Percentiles rank a stretch among this genome's conserved stretches.
These are phyloP conservation scores for Phyllosticta citribraziliensis DNA, from an alignment of 2,329 filamentous ascomycete genomes.

Conservation along the genomic window DNA sequence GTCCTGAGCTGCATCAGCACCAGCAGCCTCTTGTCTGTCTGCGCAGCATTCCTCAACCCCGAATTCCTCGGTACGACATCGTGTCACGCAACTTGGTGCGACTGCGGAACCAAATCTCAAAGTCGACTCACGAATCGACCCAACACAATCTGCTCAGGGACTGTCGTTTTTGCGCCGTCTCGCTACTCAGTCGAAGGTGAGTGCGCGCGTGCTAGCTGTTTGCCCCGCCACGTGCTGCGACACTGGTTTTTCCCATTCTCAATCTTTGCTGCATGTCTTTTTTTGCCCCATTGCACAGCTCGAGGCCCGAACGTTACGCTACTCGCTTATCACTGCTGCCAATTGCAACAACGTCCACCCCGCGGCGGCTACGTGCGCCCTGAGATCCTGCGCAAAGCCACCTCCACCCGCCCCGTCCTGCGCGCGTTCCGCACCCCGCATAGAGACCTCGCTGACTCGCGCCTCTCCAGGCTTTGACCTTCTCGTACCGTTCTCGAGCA, in stretches of 20 bases:
- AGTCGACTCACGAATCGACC: slow-evolving; percentile 14
- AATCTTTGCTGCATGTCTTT: slow-evolving; percentile 14
- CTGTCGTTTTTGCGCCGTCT: slow-evolving; percentile 10
- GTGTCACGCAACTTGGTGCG: slow-evolving; percentile 17
- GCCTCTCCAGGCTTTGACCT: slow-evolving; percentile 1
- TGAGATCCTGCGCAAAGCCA: slow-evolving; percentile 12
- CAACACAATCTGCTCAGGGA: slow-evolving; percentile 6
- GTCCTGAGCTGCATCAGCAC: slow-evolving; percentile 12
- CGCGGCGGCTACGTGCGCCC: slow-evolving; percentile 5
- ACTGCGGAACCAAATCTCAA: slow-evolving; percentile 13
- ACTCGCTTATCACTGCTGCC: slow-evolving; percentile 2
- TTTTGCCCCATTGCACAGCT: slow-evolving; percentile 20
- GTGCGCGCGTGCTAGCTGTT: slow-evolving; percentile 16
- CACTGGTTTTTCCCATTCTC: slow-evolving; percentile 18
- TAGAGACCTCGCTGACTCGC: slow-evolving; percentile 12
- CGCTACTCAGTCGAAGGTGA: slow-evolving; percentile 6
- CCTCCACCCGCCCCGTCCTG: slow-evolving; percentile 13
- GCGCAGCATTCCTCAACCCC: slow-evolving; percentile 10
- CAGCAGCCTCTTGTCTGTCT: slow-evolving; percentile 8
- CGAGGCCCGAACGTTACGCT: slow-evolving; percentile 19
- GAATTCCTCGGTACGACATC: slow-evolving; percentile 15
- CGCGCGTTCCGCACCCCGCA: neutral
- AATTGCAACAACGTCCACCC: neutral
- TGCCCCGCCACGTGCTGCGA: slow-evolving; percentile 20
- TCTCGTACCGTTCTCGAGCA: slow-evolving; percentile 7